Conservation (phyloP, 169 alveolate genomes). For the Theileria equi region DNA sequence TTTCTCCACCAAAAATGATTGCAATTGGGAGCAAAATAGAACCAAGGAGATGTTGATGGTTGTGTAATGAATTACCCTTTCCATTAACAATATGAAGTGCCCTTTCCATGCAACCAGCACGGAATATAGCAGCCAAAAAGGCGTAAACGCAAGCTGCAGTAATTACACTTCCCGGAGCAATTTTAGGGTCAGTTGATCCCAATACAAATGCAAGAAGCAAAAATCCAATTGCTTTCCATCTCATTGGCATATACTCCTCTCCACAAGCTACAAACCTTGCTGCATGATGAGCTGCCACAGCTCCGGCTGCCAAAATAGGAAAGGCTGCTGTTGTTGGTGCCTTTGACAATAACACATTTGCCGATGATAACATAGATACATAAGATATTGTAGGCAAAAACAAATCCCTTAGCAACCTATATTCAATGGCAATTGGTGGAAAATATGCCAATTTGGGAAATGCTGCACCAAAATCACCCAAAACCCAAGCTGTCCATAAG, state of each 20-base stretch:
- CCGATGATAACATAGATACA: conserved; percentile 84
- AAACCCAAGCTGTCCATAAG: conserved; percentile 85
- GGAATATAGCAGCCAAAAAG: conserved; percentile 85
- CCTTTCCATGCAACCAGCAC: conserved; percentile 89
- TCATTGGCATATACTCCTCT: conserved; percentile 87
- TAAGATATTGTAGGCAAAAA: conserved; percentile 84
- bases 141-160: conserved; percentile 86
- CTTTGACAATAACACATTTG: conserved; percentile 83
- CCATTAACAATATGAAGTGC: conserved; percentile 89
- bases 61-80: conserved; percentile 87
- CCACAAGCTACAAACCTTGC: conserved; percentile 91
- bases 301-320: conserved; percentile 88
- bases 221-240: conserved; percentile 86
- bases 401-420: conserved; percentile 73
- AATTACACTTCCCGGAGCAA: conserved; percentile 84
- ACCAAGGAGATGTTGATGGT: conserved; percentile 89
- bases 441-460: conserved; percentile 83
- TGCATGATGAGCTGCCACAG: conserved; percentile 90
- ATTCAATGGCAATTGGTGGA: conserved; percentile 80
- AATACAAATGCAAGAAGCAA: conserved; percentile 82
- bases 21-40: conserved; percentile 82
- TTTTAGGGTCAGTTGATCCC: conserved; percentile 86
- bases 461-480: conserved; percentile 85
- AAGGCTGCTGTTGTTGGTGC: conserved; percentile 88
- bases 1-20: conserved; percentile 79